Evolutionary conservation across 2,329 filamentous ascomycete genomes (phyloP), one percentile per base, ranked within the genome.

Genomic region (Stagonosporopsis cucurbitacearum): DNA sequence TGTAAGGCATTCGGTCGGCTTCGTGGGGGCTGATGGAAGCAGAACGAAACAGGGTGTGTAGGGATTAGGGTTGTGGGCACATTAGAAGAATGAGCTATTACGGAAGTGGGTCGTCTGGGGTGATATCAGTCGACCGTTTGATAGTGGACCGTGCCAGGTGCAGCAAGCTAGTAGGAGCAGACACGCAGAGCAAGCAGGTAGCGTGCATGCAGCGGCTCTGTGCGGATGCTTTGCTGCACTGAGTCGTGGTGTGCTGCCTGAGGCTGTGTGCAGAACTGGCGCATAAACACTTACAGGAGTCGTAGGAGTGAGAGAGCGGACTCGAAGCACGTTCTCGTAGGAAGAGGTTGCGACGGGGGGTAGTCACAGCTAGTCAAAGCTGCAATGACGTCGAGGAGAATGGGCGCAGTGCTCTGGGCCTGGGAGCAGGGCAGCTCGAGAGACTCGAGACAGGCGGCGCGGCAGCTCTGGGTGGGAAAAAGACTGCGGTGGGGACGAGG

Each of bases 1-100:
- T 95, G 81, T 95, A 95, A 86, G 91, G 91, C 91, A 95, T 95
- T 80, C 84, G 77, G 74, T 70, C 74, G 73, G 68, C 72, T 77
- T 72, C 62, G 55, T 56, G 60, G 60, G 64, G 62, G 64, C 58
- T n/a, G 57, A 57, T 32, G 49, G 60, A 65, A 67, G 70, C 66
- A 63, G 69, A 62, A 71, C 64, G 70, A 74, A 68, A 64, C 69
- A 65, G 54, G 61, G 64, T 60, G 52, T 62, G 59, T 49, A 62
- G 60, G 63, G 54, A 61, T 75, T 72, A 79, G 63, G 69, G 66
- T 68, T 70, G 69, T 57, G 65, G 62, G 68, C 60, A 71, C 78
- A 80, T 81, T 78, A 80, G 73, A 76, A 68, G 67, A 45, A 51
- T 51, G 68, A 60, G 63, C 60, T 67, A 71, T 66, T 57, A 52